Conservation (phyloP, 164 flowering plant genomes). For the Malania oleifera region DNA sequence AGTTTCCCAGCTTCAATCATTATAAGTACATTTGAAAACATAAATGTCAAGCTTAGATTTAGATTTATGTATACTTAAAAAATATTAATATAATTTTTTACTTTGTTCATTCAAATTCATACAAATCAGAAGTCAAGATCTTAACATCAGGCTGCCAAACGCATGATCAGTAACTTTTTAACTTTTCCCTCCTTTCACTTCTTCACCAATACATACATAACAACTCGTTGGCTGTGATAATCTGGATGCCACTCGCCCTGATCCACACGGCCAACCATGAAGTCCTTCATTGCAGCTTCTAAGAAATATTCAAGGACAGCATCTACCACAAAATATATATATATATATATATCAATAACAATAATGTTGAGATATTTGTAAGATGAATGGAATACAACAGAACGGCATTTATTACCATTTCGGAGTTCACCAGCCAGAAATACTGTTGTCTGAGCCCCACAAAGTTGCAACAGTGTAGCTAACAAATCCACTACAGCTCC, state of each 20-base stretch:
- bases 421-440: slow-evolving; percentile 83
- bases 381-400: not conserved
- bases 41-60: too few relatives aligned
- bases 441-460: slow-evolving; percentile 63
- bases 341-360: not conserved
- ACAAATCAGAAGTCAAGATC: too few relatives aligned
- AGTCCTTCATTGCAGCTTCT: slow-evolving; percentile 67
- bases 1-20: too few relatives aligned
- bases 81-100: too few relatives aligned
- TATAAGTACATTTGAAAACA: too few relatives aligned
- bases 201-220: slow-evolving; percentile 56
- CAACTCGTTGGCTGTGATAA: slow-evolving; percentile 63
- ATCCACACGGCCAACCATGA: slow-evolving; percentile 64
- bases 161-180: too few relatives aligned
- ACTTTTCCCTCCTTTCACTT: slow-evolving; percentile 20
- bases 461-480: slow-evolving; percentile 52
- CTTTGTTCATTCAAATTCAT: too few relatives aligned
- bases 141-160: too few relatives aligned
- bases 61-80: too few relatives aligned
- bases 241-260: slow-evolving; percentile 89
- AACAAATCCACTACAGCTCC: slow-evolving; percentile 70
- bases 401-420: slow-evolving; percentile 42
- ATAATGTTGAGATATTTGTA: too few relatives aligned
- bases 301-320: slow-evolving; percentile 74
- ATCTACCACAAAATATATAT: slow-evolving; percentile 37